Base-by-base conservation (phyloP, 768 basidiomycete genomes). In the Hygrophorus pudorinus region DNA sequence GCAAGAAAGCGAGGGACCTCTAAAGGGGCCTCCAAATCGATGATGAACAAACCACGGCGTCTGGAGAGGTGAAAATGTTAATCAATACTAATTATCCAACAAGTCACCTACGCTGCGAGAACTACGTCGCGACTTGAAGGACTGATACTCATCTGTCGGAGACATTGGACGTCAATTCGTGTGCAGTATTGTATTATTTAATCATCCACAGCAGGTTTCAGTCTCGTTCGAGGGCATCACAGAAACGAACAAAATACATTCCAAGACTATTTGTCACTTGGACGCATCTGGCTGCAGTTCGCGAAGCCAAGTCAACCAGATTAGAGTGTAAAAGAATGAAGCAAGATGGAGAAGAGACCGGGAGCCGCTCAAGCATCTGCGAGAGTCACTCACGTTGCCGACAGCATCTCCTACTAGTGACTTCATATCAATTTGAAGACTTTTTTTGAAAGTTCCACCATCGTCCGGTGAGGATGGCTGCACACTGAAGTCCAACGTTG, bases 1-100 rank as follows among this genome's bases (percentile, higher is more conserved):
- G 94, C 94, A 7, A 99, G 73, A 58, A 94, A 97, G 10, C 94
- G 75, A 17, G 96, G 96, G 0, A 91, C 75, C 50, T 87, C 80
- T 13, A 87, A 69, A 1, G 90, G 89, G 10, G 85, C 76, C 48
- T 91, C 82, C 12, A 99, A 72, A 67, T 98, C 96, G 48, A 99
- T 87, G 46, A 98, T 91, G 59, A 87, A 98, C 12, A 99, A 71
- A 0, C 94, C 94, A 45, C 90, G 81, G 4, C 93, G 83, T 14
- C 79, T 81, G 55, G 6, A 31, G 5, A 17, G 35, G 30, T 42
- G 17, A 24, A 51, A 18, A 17, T 30, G 21, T 14, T 17, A 30
- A 29, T 13, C 11, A 41, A 21, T 32, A 13, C 7, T 35, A 27
- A 35, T 13, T 9, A n/a, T 0, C 8, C 18, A 31, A 14, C 41